Evolutionary conservation across 2,329 filamentous ascomycete genomes (phyloP), one percentile per base, ranked within the genome.

Genomic region (Exserohilum turcica): DNA sequence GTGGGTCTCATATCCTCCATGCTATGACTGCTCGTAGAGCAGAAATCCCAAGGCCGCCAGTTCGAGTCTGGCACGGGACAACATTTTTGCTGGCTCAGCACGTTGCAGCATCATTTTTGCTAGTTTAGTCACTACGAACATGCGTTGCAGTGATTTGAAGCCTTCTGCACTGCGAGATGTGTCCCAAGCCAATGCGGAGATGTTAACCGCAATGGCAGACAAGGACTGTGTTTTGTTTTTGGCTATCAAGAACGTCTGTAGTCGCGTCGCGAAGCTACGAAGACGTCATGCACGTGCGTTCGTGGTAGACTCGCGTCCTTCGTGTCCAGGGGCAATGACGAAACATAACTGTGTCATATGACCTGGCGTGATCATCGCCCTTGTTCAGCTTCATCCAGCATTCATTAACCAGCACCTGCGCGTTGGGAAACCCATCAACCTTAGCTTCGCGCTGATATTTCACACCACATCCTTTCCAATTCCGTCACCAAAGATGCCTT

Each of bases 1-100:
- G 63, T 66, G 61, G 63, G 63, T 66, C 63, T 66, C 63, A 66
- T 66, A 66, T 60, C 48, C 45, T 44, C 40, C 54, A 64, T 37
- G 33, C 38, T 63, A 64, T 66, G 63, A 64, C 58, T 66, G 40
- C 49, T 64, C 55, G 5, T 6, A 57, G 58, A 52, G 54, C 43
- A 63, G 63, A 60, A 43, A 66, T 66, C 63, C 63, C 61, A 64
- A 66, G 63, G 63, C 55, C 63, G 58, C 61, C 61, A 66, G 63
- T 66, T 66, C 63, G 63, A 66, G 57, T 64, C 63, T 66, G 61
- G 61, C 58, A 63, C 56, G 63, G 60, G 59, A 56, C 59, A 61
- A 1, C 6, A 35, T 53, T 56, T 52, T 55, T 32, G 35, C 15
- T 15, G 1, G 3, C 27, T 6, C 27, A 6, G 3, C 5, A 19